Percentiles rank a stretch among this genome's conserved stretches.
These are phyloP conservation scores for Biscutella laevigata DNA, from an alignment of 441 rosid genomes.

Conservation along the genomic window DNA sequence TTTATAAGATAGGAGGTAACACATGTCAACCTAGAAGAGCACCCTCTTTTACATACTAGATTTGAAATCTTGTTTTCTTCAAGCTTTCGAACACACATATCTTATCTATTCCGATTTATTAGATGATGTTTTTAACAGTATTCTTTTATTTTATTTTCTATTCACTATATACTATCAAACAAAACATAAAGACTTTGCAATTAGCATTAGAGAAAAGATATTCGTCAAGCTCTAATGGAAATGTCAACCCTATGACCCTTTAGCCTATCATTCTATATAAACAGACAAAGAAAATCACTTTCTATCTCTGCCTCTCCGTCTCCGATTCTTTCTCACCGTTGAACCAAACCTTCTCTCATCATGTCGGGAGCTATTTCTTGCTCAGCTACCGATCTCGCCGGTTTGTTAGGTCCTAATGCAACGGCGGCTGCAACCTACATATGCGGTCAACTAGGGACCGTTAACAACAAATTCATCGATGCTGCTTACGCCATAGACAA, in stretches of 20 bases:
- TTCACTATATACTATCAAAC: conserved; percentile 16
- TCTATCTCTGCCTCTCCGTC: background rate
- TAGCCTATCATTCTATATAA: conserved; percentile 11
- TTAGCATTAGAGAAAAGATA: background rate
- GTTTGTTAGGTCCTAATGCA: conserved; percentile 45
- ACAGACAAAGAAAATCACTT: conserved; percentile 2
- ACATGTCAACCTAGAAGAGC: too few relatives aligned
- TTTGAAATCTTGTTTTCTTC: too few relatives aligned
- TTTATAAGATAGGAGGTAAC: too few relatives aligned
- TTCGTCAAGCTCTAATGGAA: conserved; percentile 9
- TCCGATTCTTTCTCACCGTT: too few relatives aligned
- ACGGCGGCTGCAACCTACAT: conserved; percentile 49
- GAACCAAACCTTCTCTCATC: too few relatives aligned
- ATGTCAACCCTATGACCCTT: conserved; percentile 16
- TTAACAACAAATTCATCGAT: conserved; percentile 37
- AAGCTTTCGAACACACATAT: conserved; percentile 14
- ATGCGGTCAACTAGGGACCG: conserved; percentile 35
- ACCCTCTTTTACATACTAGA: too few relatives aligned
- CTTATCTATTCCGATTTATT: conserved; percentile 14
- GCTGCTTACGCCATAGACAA: conserved; percentile 57
- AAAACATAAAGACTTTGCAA: conserved; percentile 6
- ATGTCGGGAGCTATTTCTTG: conserved; percentile 30
- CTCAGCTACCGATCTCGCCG: conserved; percentile 35
- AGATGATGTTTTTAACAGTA: background rate
- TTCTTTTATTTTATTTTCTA: background rate